A percentile compares a stretch with the other conserved stretches of the same genome.
Conservation (phyloP, 2,329 filamentous ascomycete species). For the Colletotrichum liaoningense region DNA sequence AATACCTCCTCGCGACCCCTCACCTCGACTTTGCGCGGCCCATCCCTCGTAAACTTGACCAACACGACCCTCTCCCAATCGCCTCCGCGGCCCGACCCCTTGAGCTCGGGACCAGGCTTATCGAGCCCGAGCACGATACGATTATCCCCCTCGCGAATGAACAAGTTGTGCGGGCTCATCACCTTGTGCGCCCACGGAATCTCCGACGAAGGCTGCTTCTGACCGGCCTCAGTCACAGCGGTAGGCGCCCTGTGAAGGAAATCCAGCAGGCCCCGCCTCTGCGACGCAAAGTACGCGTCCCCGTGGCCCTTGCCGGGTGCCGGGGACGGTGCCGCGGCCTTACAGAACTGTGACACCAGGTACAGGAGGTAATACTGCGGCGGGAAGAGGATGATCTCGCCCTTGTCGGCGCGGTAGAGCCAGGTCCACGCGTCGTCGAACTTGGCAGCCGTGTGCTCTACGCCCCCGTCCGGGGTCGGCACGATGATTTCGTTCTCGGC, state of each 20-base stretch:
- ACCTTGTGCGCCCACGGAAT: slow-evolving; percentile 71
- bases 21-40: slow-evolving; percentile 66
- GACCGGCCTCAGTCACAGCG: slow-evolving; percentile 51
- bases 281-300: slow-evolving; percentile 53
- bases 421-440: slow-evolving; percentile 80
- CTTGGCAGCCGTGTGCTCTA: slow-evolving; percentile 77
- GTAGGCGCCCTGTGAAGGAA: slow-evolving; percentile 63
- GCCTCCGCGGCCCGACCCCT: slow-evolving; percentile 59
- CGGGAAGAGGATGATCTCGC: slow-evolving; percentile 86
- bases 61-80: slow-evolving; percentile 71
- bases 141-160: slow-evolving; percentile 56
- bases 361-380: slow-evolving; percentile 84
- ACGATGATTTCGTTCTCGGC: slow-evolving; percentile 66
- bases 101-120: slow-evolving; percentile 67
- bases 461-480: slow-evolving; percentile 77
- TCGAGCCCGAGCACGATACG: slow-evolving; percentile 67
- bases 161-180: slow-evolving; percentile 66
- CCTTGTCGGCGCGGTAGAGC: slow-evolving; percentile 71
- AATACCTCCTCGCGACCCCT: slow-evolving; percentile 61
- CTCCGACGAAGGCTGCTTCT: slow-evolving; percentile 52
- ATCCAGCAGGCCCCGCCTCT: slow-evolving; percentile 63
- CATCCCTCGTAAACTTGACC: slow-evolving; percentile 63
- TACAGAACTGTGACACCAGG: slow-evolving; percentile 66
- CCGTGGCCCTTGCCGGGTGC: slow-evolving; percentile 38
- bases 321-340: slow-evolving; percentile 43